phyloP scores from a whole-genome alignment of 768 basidiomycete species.

The Boletus pseudo-olivaceus region DNA sequence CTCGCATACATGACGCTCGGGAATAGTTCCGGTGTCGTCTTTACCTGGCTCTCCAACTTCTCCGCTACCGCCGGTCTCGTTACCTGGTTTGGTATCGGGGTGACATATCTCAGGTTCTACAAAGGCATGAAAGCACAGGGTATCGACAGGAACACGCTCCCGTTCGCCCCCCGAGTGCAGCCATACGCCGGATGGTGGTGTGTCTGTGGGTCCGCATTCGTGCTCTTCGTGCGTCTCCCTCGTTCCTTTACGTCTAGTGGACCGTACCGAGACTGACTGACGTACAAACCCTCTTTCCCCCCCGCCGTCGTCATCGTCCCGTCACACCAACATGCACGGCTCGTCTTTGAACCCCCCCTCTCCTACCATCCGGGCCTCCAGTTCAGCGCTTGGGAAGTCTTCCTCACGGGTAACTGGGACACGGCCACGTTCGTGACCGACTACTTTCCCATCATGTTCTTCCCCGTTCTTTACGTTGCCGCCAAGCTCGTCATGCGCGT shows the following conservation, averaged over 20 bases:
- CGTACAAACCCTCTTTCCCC: too few species aligned
- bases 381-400: constrained; percentile 42
- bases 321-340: too few species aligned
- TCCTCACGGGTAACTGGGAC: constrained; percentile 38
- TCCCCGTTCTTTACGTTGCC: constrained; percentile 44
- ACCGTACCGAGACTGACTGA: too few species aligned
- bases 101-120: constrained; percentile 47
- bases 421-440: constrained; percentile 39
- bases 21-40: constrained; percentile 35
- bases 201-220: constrained; percentile 24
- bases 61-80: constrained; percentile 39
- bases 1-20: constrained; percentile 41
- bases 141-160: constrained; percentile 43
- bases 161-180: constrained; percentile 41
- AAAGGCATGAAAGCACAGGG: constrained; percentile 49
- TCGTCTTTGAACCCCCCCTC: too few species aligned
- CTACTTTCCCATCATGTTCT: constrained; percentile 40
- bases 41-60: constrained; percentile 39
- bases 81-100: constrained; percentile 42
- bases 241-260: too few species aligned
- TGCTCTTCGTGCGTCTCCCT: constrained; percentile 34
- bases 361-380: constrained; percentile 13
- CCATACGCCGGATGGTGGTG: constrained; percentile 41
- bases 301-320: too few species aligned
- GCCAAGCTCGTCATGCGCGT: constrained; percentile 18